These are phyloP conservation scores for Schwanniomyces pseudopolymorphus DNA, from an alignment of 805 yeast species.

Conservation along the genomic window DNA sequence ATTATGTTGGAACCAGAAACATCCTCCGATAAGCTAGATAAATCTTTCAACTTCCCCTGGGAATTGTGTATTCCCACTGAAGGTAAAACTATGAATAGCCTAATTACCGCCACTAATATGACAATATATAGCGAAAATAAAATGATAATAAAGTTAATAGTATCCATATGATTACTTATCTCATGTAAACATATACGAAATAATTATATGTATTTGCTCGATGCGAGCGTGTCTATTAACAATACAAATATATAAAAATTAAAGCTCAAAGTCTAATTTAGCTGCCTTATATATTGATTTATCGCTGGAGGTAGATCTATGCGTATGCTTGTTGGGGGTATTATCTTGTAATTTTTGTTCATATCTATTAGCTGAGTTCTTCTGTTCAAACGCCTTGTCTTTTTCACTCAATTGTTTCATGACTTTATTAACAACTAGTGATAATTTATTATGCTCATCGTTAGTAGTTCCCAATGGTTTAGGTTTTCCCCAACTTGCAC, in stretches of 20 bases:
- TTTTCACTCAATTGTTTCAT: slow-evolving; percentile 52
- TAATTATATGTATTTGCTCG: neutral
- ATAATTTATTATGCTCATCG: slow-evolving; percentile 48
- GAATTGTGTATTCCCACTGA: slow-evolving; percentile 8
- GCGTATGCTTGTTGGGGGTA: neutral
- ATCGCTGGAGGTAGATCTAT: neutral
- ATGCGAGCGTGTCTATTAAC: neutral
- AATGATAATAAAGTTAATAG: neutral
- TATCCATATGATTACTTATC: neutral
- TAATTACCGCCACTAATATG: slow-evolving; percentile 15
- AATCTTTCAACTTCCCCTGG: neutral
- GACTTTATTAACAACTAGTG: slow-evolving; percentile 51
- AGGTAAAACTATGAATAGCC: slow-evolving; percentile 26
- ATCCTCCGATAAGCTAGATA: slow-evolving; percentile 4
- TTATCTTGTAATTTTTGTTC: neutral
- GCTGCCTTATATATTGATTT: slow-evolving; percentile 9
- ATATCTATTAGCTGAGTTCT: neutral
- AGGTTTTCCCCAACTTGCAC: slow-evolving; percentile 58
- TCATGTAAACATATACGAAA: neutral
- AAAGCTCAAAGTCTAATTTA: slow-evolving; percentile 14
- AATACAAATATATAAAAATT: neutral
- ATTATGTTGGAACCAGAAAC: slow-evolving; percentile 34
- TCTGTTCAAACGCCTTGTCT: slow-evolving; percentile 18
- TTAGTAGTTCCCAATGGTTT: slow-evolving; percentile 39
- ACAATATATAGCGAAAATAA: neutral